Evolutionary conservation across 108 stramenopile genomes (phyloP), one percentile per base, ranked within the genome.

Genomic region (Stephanodiscus minutulus): DNA sequence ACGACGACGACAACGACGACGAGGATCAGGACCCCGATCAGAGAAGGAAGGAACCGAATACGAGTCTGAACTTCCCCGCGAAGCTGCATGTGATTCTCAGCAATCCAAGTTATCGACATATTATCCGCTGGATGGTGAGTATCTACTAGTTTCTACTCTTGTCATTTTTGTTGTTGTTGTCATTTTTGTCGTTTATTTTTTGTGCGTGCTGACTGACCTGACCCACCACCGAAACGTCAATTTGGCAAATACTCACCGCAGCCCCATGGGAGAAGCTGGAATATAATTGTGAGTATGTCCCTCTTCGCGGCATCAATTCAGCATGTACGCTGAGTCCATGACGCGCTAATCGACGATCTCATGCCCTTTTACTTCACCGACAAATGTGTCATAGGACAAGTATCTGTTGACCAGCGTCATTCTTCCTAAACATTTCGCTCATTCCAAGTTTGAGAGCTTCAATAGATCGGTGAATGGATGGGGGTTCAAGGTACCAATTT

Each of bases 21-120:
- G 15, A 18, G 31, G 33, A 58, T 2, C 12, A 13, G 17, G 3
- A 20, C 36, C 22, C 6, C n/a, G n/a, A 48, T 17, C 33, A 66
- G 52, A 48, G 37, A 12, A 66, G 33, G 43, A 35, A 46, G 49
- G 37, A 66, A 10, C 12, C 35, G 37, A 44, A 24, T 20, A 44
- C 56, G n/a, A 29, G 53, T 18, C 35, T 27, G 11, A 66, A 27
- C 29, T 87, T 88, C 54, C 83, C 84, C 21, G 70, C 80, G 35
- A 88, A 88, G 69, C 68, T 88, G 36, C 85, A 88, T 54, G 60
- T 33, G 5, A 86, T 88, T 48, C 54, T 88, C 20, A 73, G 68
- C 41, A 84, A 86, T 61, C 85, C 85, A 15, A 72, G 60, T 18
- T 86, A 82, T 70, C 67, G 69, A 22, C 81, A 88, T 44, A 69